These are phyloP conservation scores for Solanum gandarillasii DNA, from an alignment of 257 asterid species.

Conservation along the genomic window DNA sequence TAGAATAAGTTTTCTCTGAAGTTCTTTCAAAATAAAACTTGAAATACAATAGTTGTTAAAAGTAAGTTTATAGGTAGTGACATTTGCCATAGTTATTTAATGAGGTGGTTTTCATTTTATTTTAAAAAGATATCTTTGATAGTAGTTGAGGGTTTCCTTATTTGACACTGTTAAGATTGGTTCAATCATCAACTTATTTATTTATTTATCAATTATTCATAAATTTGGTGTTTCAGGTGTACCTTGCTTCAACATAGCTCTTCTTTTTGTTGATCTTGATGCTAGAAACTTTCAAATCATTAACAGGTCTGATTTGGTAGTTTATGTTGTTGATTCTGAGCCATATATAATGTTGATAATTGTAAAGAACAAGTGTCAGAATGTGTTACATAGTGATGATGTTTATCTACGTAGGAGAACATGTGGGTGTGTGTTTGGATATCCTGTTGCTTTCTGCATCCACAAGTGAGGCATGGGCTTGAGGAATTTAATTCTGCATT, in stretches of 20 bases:
- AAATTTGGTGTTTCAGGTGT: slow-evolving; percentile 48
- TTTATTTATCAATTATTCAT: neutral
- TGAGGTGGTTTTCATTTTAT: neutral
- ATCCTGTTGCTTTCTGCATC: neutral
- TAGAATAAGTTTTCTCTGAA: neutral
- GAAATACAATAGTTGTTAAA: neutral
- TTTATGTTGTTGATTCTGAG: neutral
- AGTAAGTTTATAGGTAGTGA: neutral
- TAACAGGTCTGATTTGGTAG: slow-evolving; percentile 36
- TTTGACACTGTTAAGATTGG: neutral
- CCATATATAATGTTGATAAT: neutral
- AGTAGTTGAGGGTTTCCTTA: neutral
- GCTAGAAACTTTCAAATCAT: slow-evolving; percentile 45
- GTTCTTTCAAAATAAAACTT: neutral
- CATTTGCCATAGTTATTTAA: neutral
- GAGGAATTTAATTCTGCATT: neutral
- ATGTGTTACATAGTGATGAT: neutral
- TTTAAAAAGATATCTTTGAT: neutral
- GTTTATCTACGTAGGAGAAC: neutral
- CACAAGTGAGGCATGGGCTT: neutral
- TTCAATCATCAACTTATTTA: neutral
- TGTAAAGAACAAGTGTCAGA: neutral
- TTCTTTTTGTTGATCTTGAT: slow-evolving; percentile 23
- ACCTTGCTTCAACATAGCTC: slow-evolving; percentile 76
- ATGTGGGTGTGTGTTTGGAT: neutral